These are phyloP conservation scores for Leccinum incarnatum DNA, from an alignment of 768 basidiomycete genomes.

Conservation along the genomic window DNA sequence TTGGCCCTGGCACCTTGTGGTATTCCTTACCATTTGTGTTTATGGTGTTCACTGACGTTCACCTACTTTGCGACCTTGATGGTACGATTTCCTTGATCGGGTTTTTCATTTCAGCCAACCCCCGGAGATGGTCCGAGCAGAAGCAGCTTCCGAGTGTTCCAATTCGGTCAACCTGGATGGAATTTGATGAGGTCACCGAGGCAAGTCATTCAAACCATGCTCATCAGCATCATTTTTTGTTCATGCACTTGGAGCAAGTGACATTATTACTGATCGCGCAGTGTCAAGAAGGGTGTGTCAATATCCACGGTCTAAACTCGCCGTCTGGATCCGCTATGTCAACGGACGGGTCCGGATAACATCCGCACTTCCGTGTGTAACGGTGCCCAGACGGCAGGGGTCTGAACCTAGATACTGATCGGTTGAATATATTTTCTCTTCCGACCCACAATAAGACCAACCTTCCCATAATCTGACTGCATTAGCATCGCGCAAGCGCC, in stretches of 20 bases:
- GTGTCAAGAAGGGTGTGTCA: background rate
- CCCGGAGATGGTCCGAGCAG: background rate
- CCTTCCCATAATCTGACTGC: background rate
- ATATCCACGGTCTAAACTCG: background rate
- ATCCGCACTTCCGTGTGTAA: background rate
- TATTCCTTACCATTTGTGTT: background rate
- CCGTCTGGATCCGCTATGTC: background rate
- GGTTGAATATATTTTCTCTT: background rate
- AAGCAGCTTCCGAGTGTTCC: background rate
- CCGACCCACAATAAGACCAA: background rate
- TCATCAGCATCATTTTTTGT: background rate
- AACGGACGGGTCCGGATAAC: background rate
- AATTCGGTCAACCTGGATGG: background rate
- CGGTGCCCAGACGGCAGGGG: background rate
- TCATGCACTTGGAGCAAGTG: background rate
- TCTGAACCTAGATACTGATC: background rate
- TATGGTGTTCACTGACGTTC: background rate
- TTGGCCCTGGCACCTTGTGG: constrained; percentile 4
- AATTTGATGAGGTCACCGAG: background rate
- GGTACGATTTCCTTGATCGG: background rate
- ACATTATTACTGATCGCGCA: background rate
- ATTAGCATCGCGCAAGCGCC: background rate
- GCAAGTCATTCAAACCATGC: background rate
- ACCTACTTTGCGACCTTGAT: background rate
- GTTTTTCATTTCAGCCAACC: background rate